Evolutionary conservation across 257 asterid species (phyloP), one percentile per base, ranked within the genome.

Genomic region (Thymus quinquecostatus): DNA sequence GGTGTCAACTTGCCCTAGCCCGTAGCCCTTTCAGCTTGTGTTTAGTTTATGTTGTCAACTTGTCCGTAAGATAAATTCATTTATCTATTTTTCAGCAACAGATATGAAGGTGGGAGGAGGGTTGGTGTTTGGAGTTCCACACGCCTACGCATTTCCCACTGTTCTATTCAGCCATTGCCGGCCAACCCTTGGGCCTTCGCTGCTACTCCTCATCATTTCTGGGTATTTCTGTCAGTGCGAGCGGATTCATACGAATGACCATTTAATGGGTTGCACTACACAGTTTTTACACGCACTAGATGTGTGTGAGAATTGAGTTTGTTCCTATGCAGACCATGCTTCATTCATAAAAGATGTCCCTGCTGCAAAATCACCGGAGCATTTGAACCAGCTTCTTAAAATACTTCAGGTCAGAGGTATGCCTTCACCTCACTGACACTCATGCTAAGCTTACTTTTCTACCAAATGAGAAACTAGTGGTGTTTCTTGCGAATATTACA

Each of bases 361-460:
- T 51, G 90, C 83, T 56, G 69, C 89, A 43, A 81, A 89, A 64
- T 93, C 98, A 10, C 99, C 99, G 8, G 85, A 84, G 85, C 88
- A 89, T 82, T 86, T 94, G 96, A 85, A 77, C 67, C 81, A 84
- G 82, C 97, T 94, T 29, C 85, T 94, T 75, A 85, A 75, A 74
- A 80, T 94, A 77, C 97, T 92, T 76, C 88, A 87, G 88, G 84
- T 81, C 80, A 84, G 89, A 89, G 99, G 97, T 91, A 21, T 21
- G 80, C 8, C 80, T 45, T 50, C 33, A 56, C 3, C 3, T 50
- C 11, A 41, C 44, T 21, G 41, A 40, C 27, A 53, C 54, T 0
- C 44, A 38, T 11, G 60, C 58, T 50, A 28, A 14, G n/a, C 33
- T 57, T 40, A 29, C 47, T 64, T 69, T 61, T 61, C 56, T 2